These are phyloP conservation scores for Beauveria rudraprayagi DNA, from an alignment of 2,329 filamentous ascomycete genomes.

Conservation along the genomic window DNA sequence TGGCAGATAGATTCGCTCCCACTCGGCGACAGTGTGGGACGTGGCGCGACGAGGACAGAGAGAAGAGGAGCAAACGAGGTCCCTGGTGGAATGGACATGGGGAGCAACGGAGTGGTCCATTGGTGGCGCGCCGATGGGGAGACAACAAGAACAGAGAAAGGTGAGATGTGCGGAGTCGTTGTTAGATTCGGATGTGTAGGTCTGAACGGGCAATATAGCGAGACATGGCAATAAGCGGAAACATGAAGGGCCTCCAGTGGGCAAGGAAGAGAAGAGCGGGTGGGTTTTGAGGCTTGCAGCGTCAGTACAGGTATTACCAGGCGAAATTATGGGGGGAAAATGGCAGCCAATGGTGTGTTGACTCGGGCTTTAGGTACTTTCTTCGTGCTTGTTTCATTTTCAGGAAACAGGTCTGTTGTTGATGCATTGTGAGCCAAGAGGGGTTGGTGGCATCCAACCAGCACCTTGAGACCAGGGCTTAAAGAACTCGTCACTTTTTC, in stretches of 20 bases:
- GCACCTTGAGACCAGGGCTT: neutral
- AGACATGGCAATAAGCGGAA: too few species aligned
- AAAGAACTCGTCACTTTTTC: slow-evolving; percentile 3
- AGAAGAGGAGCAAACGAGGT: neutral
- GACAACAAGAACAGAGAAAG: neutral
- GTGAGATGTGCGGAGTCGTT: too few species aligned
- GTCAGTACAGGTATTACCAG: too few species aligned
- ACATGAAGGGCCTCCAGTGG: too few species aligned
- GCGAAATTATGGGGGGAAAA: neutral
- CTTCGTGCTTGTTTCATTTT: neutral
- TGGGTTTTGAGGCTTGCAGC: neutral
- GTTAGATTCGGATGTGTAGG: too few species aligned
- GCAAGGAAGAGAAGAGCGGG: too few species aligned
- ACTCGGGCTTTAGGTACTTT: neutral
- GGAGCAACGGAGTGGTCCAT: neutral
- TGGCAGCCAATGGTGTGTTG: neutral
- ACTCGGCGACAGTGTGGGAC: neutral
- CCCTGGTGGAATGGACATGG: neutral
- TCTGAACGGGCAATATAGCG: too few species aligned
- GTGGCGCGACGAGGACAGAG: neutral
- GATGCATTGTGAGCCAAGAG: neutral
- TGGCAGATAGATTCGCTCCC: too few species aligned
- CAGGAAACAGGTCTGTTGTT: neutral
- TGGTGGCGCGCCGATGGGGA: neutral
- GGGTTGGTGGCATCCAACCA: neutral